Evolutionary conservation across 2,329 filamentous ascomycete genomes (phyloP).

Genomic region (Geosmithia flava): DNA sequence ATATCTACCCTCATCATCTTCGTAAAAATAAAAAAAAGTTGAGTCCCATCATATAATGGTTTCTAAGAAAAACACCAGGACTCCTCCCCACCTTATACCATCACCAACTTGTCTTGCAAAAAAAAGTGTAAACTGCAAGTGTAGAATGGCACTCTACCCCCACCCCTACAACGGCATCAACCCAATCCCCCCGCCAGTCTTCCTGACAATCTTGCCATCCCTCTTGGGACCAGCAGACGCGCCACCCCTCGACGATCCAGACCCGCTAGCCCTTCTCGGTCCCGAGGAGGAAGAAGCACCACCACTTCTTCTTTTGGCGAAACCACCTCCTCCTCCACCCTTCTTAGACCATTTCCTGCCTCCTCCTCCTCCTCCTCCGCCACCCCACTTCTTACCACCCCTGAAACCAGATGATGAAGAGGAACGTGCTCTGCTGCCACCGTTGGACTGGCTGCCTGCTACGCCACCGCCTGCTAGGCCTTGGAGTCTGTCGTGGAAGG

Average conservation of each 20-base stretch:
- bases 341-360: slow-evolving; percentile 15
- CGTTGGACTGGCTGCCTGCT: slow-evolving; percentile 7
- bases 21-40: neutral
- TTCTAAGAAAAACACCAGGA: too few relatives aligned
- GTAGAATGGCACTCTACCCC: too few relatives aligned
- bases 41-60: neutral
- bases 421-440: neutral
- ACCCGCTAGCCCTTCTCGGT: slow-evolving; percentile 16
- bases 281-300: slow-evolving; percentile 5
- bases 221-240: slow-evolving; percentile 10
- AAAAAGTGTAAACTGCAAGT: too few relatives aligned
- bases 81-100: too few relatives aligned
- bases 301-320: slow-evolving; percentile 14
- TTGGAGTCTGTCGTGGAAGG: slow-evolving; percentile 19
- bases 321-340: slow-evolving; percentile 12
- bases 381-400: neutral
- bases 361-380: slow-evolving; percentile 6
- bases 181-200: slow-evolving; percentile 20
- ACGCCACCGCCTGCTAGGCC: slow-evolving; percentile 5
- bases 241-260: slow-evolving; percentile 8
- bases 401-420: neutral
- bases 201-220: slow-evolving; percentile 17
- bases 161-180: slow-evolving; percentile 21
- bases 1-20: neutral
- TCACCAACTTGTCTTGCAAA: too few relatives aligned